Conservation (phyloP, 345 rosid genomes). For the Eutrema japonicum region DNA sequence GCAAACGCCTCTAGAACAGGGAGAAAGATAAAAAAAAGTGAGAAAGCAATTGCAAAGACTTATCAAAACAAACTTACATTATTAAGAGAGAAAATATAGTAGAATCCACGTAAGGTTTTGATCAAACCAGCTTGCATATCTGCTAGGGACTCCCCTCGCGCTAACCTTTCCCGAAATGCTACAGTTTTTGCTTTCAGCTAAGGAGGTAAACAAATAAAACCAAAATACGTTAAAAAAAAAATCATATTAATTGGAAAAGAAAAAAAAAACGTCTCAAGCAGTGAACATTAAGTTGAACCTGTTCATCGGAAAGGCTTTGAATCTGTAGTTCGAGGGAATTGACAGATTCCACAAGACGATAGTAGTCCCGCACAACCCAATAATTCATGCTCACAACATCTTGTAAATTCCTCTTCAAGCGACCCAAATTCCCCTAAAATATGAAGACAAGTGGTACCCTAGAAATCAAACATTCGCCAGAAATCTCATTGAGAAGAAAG, state of each 20-base stretch:
- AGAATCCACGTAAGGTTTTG: constrained; percentile 19
- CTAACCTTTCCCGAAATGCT: constrained; percentile 72
- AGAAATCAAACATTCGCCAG: neutral
- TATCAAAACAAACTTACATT: constrained; percentile 1
- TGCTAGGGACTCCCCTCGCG: constrained; percentile 65
- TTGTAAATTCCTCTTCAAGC: constrained; percentile 53
- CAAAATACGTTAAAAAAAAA: neutral
- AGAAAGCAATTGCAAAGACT: constrained; percentile 14
- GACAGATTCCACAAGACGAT: constrained; percentile 74
- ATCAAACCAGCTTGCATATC: constrained; percentile 86
- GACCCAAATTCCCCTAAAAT: constrained; percentile 55
- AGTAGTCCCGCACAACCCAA: constrained; percentile 91
- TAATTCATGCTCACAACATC: constrained; percentile 69
- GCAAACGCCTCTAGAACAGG: constrained; percentile 78
- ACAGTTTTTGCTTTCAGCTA: constrained; percentile 80
- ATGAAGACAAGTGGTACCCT: neutral
- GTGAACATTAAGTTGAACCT: constrained; percentile 54
- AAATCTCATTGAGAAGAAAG: neutral
- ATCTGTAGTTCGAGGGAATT: constrained; percentile 63
- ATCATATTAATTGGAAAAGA: neutral
- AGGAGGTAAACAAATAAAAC: constrained; percentile 7
- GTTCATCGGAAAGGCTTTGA: constrained; percentile 69
- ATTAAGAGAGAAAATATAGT: neutral
- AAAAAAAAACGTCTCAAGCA: constrained; percentile 5
- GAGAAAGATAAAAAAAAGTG: constrained; percentile 8